Conservation (phyloP, 495 filamentous ascomycete species). For the Aspergillus sclerotiicarbonarius region DNA sequence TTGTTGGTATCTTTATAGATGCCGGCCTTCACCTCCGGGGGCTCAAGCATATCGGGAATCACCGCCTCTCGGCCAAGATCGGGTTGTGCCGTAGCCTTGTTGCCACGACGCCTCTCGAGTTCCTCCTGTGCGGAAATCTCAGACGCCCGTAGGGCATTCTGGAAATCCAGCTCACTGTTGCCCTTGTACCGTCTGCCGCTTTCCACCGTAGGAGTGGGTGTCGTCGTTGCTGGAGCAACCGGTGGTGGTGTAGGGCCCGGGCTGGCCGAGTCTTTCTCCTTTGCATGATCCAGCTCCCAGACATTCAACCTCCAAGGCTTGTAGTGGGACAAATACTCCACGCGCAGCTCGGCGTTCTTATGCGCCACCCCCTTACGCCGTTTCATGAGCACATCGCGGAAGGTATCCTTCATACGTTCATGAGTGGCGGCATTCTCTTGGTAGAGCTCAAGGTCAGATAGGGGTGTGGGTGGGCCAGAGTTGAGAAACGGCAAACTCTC, state of each 20-base stretch:
- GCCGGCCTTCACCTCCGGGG: constrained; percentile 38
- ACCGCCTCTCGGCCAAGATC: constrained; percentile 81
- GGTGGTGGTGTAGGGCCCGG: constrained; percentile 51
- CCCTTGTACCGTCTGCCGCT: constrained; percentile 58
- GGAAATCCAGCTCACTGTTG: constrained; percentile 72
- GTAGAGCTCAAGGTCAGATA: constrained; percentile 49
- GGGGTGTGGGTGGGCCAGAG: constrained; percentile 46
- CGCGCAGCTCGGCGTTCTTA: constrained; percentile 41
- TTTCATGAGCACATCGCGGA: constrained; percentile 37
- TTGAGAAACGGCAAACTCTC: constrained; percentile 50
- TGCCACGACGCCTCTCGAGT: constrained; percentile 63
- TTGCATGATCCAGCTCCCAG: constrained; percentile 61
- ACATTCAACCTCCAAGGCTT: constrained; percentile 48
- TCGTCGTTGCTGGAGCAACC: constrained; percentile 32
- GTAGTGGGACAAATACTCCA: constrained; percentile 44
- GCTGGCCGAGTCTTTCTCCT: constrained; percentile 51
- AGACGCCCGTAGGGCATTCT: constrained; percentile 73
- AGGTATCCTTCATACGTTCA: constrained; percentile 33
- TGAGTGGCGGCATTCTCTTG: constrained; percentile 41
- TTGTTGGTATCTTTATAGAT: constrained; percentile 75
- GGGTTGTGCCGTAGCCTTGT: constrained; percentile 65
- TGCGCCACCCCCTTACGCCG: constrained; percentile 40
- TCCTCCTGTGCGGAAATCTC: constrained; percentile 72
- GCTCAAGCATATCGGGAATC: constrained; percentile 74
- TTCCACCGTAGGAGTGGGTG: constrained; percentile 47